Percentiles rank a stretch among this genome's conserved stretches.
These are phyloP conservation scores for Paraphaeosphaeria sporulosa DNA, from an alignment of 2,329 filamentous ascomycete genomes.

Conservation along the genomic window DNA sequence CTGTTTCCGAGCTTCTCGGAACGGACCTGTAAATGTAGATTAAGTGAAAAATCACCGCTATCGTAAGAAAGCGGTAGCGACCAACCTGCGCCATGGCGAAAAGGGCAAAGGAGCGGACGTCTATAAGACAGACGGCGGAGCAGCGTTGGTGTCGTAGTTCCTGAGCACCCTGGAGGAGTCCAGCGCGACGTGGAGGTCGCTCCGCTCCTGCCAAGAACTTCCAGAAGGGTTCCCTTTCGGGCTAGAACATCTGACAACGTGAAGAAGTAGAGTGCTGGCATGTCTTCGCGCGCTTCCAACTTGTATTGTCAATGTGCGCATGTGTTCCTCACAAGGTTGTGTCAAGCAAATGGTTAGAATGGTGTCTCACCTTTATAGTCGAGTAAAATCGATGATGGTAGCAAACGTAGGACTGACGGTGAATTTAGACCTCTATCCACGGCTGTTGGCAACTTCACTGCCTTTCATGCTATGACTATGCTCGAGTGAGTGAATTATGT, in stretches of 20 bases:
- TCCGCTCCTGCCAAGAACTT: constrained; percentile 19
- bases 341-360: not conserved
- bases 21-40: constrained; percentile 75
- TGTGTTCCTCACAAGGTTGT: not conserved
- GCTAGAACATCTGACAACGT: constrained; percentile 4
- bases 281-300: not conserved
- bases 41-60: constrained; percentile 91
- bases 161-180: constrained; percentile 35
- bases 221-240: not conserved
- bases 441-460: not conserved
- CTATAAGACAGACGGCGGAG: constrained; percentile 29
- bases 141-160: constrained; percentile 20
- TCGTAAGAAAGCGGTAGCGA: constrained; percentile 83
- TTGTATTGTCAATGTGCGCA: not conserved
- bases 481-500: constrained; percentile 4
- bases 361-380: not conserved
- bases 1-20: constrained; percentile 5
- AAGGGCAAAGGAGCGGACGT: constrained; percentile 33
- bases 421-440: not conserved
- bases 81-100: constrained; percentile 61
- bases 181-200: constrained; percentile 7
- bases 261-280: not conserved
- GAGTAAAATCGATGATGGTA: not conserved
- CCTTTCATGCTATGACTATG: not conserved
- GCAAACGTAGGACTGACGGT: not conserved